Conservation (phyloP, 1,284 basidiomycete species). For the Melanopsichium pennsylvanicum region DNA sequence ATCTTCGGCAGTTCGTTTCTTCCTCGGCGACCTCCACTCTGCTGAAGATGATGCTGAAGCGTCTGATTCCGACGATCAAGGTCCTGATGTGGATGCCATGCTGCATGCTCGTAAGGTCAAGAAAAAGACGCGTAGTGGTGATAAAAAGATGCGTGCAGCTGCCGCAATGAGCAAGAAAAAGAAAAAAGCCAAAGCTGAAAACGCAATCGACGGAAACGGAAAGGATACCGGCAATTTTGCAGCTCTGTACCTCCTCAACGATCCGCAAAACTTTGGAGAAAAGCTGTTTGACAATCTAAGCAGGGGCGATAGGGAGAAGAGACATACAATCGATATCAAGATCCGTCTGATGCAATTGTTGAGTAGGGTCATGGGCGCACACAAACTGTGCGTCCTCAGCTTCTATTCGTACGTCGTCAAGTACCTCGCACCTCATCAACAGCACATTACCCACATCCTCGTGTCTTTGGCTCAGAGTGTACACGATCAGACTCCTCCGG, state of each 20-base stretch:
- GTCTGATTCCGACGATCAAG: constrained; percentile 40
- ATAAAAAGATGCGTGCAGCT: constrained; percentile 60
- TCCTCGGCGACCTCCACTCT: constrained; percentile 74
- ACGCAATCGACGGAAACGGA: constrained; percentile 32
- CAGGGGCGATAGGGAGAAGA: constrained; percentile 79
- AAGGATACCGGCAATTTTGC: constrained; percentile 76
- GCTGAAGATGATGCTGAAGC: constrained; percentile 57
- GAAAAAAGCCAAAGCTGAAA: constrained; percentile 44
- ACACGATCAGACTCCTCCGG: constrained; percentile 93
- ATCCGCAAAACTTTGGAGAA: constrained; percentile 95
- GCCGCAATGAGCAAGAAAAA: constrained; percentile 56
- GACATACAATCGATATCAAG: constrained; percentile 88
- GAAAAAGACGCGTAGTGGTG: constrained; percentile 60
- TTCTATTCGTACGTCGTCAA: constrained; percentile 95
- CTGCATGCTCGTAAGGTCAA: constrained; percentile 63
- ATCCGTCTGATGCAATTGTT: constrained; percentile 96
- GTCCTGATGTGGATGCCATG: constrained; percentile 54
- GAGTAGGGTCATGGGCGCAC: constrained; percentile 89
- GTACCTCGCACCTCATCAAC: constrained; percentile 91
- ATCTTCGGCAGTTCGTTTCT: constrained; percentile 95
- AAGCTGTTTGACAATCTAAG: constrained; percentile 88
- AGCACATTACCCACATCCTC: constrained; percentile 91
- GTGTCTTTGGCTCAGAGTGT: constrained; percentile 94
- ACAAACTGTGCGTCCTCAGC: constrained; percentile 91
- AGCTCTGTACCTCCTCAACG: constrained; percentile 89